A percentile compares a stretch with the other conserved stretches of the same genome.
Evolutionary conservation across 2,329 filamentous ascomycete genomes (phyloP).

Genomic region (Pseudogymnoascus verrucosus): DNA sequence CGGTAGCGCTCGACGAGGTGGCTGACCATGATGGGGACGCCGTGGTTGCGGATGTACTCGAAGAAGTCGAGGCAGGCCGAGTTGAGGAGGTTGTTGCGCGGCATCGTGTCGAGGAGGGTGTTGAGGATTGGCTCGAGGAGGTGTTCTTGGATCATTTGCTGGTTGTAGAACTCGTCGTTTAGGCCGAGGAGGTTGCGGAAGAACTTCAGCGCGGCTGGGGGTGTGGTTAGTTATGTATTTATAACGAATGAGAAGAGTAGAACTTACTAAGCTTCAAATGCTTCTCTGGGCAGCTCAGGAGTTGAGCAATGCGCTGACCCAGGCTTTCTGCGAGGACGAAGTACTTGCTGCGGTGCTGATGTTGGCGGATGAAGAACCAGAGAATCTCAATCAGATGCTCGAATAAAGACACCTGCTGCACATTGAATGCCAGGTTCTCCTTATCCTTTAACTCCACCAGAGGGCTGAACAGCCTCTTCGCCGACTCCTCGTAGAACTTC

Average conservation of each 20-base stretch:
- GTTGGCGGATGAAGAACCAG: slow-evolving; percentile 87
- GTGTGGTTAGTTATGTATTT: slow-evolving; percentile 14
- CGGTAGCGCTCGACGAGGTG: slow-evolving; percentile 81
- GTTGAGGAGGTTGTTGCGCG: slow-evolving; percentile 85
- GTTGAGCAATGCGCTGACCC: slow-evolving; percentile 69
- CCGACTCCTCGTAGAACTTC: slow-evolving; percentile 83
- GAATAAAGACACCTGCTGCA: slow-evolving; percentile 83
- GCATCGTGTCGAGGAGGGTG: slow-evolving; percentile 76
- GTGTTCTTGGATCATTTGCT: slow-evolving; percentile 71
- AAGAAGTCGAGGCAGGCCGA: slow-evolving; percentile 93
- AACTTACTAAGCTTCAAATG: slow-evolving; percentile 77
- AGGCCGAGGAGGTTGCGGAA: slow-evolving; percentile 79
- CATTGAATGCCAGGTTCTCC: slow-evolving; percentile 61
- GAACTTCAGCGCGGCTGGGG: slow-evolving; percentile 77
- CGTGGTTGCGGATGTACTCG: slow-evolving; percentile 77
- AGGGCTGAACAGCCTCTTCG: slow-evolving; percentile 77
- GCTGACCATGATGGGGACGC: slow-evolving; percentile 70
- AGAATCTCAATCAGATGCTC: slow-evolving; percentile 87
- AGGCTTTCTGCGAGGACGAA: slow-evolving; percentile 79
- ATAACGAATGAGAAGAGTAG: slow-evolving; percentile 18
- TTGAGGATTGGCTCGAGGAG: slow-evolving; percentile 79
- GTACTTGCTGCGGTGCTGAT: slow-evolving; percentile 76
- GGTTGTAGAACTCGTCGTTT: slow-evolving; percentile 86
- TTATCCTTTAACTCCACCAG: slow-evolving; percentile 70
- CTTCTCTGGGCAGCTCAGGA: slow-evolving; percentile 79